phyloP scores from a whole-genome alignment of 2,329 filamentous ascomycete species.

The Seiridium unicorne region DNA sequence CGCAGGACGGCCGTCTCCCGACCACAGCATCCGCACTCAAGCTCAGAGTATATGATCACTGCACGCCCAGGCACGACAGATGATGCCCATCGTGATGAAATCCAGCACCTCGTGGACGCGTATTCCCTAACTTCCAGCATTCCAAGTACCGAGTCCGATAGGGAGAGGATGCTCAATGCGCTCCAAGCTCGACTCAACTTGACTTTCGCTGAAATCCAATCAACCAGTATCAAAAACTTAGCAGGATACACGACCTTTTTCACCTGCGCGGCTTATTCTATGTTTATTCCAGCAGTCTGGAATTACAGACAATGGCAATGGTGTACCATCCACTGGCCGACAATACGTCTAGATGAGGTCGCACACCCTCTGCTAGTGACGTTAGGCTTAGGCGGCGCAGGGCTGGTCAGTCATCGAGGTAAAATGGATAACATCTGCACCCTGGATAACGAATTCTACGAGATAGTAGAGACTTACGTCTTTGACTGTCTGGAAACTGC shows the following conservation, averaged over 20 bases:
- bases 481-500: neutral
- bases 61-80: neutral
- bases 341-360: neutral
- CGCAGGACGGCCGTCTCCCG: neutral
- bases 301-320: neutral
- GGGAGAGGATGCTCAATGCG: neutral
- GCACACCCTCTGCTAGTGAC: neutral
- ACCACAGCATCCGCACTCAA: neutral
- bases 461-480: neutral
- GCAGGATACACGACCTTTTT: neutral
- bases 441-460: neutral
- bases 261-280: neutral
- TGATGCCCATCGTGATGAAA: neutral
- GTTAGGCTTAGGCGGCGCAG: neutral
- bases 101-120: neutral
- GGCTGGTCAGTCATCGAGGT: neutral
- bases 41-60: neutral
- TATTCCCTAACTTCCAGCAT: neutral
- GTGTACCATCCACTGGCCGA: neutral
- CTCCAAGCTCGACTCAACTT: neutral
- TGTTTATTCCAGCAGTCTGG: neutral
- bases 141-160: neutral
- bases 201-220: neutral
- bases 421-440: neutral
- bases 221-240: neutral